phyloP scores from a whole-genome alignment of 1,139 yeast species.

The Debaryomyces fabryi region DNA sequence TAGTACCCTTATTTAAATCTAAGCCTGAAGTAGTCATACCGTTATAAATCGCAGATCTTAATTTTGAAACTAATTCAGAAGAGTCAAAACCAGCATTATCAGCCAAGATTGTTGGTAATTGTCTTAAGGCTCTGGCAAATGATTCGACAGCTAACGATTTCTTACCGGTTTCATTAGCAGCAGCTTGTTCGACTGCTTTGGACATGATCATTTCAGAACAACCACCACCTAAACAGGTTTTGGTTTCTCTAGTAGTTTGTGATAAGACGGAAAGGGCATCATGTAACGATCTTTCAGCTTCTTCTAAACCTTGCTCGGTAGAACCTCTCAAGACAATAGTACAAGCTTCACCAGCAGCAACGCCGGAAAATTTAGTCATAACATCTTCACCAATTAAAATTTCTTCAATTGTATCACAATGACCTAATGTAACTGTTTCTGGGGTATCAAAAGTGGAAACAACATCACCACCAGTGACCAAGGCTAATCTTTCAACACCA shows the following conservation, averaged over 20 bases:
- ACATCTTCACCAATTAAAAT: constrained; percentile 89
- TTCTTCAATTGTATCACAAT: constrained; percentile 90
- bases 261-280: constrained; percentile 95
- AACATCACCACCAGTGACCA: constrained; percentile 98
- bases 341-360: constrained; percentile 95
- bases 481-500: constrained; percentile 94
- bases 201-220: constrained; percentile 99
- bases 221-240: constrained; percentile 97
- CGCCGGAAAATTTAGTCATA: constrained; percentile 87
- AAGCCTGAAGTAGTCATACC: constrained; percentile 92
- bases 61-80: constrained; percentile 85
- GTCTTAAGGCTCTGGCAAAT: constrained; percentile 91
- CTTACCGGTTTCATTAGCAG: constrained; percentile 92
- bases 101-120: constrained; percentile 91
- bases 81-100: constrained; percentile 98
- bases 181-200: constrained; percentile 93
- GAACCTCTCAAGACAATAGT: constrained; percentile 96
- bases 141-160: constrained; percentile 93
- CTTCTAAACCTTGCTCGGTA: constrained; percentile 93
- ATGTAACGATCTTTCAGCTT: constrained; percentile 91
- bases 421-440: constrained; percentile 80
- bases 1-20: constrained; percentile 78
- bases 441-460: constrained; percentile 96
- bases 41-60: constrained; percentile 89
- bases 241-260: constrained; percentile 93